Evolutionary conservation across 73 alveolate genomes (phyloP), one percentile per base, ranked within the genome.

Genomic region (Uronychia binucleata): DNA sequence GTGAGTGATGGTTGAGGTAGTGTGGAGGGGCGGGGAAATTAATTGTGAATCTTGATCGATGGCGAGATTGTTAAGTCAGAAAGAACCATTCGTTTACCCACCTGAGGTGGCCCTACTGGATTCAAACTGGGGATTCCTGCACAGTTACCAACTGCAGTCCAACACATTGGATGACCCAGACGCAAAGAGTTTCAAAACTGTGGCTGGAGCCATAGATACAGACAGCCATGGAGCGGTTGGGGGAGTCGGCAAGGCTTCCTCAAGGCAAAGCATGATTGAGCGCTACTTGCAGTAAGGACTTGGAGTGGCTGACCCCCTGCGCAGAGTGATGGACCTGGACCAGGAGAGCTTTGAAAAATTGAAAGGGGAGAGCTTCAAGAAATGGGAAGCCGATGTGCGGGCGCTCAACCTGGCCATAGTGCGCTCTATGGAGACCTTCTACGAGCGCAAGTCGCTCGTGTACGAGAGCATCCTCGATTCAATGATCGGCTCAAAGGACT

Each of bases 321-420:
- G 14, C n/a, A 33, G 82, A 1, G 58, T 86, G 14, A 59, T 86
- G 46, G 92, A 86, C 33, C 67, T 85, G 1, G 88, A 86, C 33
- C 78, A 78, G 32, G 80, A 77, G 28, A 35, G 83, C 26, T 86
- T 86, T 60, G 92, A 78, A 30, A 79, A 86, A 85, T 33, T 76
- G 79, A 78, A 79, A 34, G 59, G 83, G 57, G 92, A 86, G 76
- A 86, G 77, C 79, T 67, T 33, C 25, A 86, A 78, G 76, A 32
- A 33, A 13, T 86, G 92, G 92, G 92, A 86, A 34, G 31, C 57
- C 0, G 35, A 57, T 25, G 84, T 86, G 13, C 58, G 75, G 27
- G 29, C 46, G 13, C n/a, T 79, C n/a, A 76, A 85, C 79, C 0
- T 30, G 8, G 30, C 92, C 1, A 57, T 86, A 57, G 34, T 31